phyloP scores from a whole-genome alignment of 2,329 filamentous ascomycete genomes.

The Nothophaeocryptopus gaeumannii region DNA sequence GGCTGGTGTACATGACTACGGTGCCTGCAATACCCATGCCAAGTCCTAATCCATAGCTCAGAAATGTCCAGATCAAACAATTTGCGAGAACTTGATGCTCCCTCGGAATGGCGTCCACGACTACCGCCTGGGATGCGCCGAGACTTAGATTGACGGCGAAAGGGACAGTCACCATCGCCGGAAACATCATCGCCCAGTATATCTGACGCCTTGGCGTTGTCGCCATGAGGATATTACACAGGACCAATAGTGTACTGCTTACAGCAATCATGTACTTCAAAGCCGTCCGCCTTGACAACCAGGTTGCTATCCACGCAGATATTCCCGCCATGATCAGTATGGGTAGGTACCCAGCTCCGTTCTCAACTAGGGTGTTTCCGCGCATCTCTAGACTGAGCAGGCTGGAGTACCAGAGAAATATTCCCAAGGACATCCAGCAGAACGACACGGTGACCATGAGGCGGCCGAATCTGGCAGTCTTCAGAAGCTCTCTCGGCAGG shows the following conservation, averaged over 20 bases:
- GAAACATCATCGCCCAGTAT: slow-evolving; percentile 12
- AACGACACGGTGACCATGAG: not conserved
- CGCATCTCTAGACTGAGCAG: slow-evolving; percentile 4
- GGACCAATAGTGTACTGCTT: slow-evolving; percentile 1
- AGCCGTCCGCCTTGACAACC: not conserved
- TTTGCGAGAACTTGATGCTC: slow-evolving; percentile 4
- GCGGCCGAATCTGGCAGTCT: not conserved
- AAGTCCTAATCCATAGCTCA: slow-evolving; percentile 6
- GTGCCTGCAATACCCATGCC: slow-evolving; percentile 9
- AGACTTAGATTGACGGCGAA: not conserved
- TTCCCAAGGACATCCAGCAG: slow-evolving; percentile 10
- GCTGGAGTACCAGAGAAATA: slow-evolving; percentile 10
- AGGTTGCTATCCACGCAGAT: not conserved
- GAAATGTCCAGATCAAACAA: not conserved
- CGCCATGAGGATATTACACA: slow-evolving; percentile 8
- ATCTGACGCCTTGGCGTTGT: slow-evolving; percentile 6
- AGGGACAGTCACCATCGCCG: not conserved
- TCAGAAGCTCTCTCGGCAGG: slow-evolving; percentile 3
- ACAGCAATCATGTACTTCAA: slow-evolving; percentile 7
- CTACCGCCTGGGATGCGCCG: not conserved
- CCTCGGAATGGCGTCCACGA: not conserved
- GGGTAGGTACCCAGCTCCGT: slow-evolving; percentile 7
- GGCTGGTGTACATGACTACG: not conserved
- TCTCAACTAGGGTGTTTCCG: slow-evolving; percentile 1
- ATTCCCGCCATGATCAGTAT: not conserved